phyloP scores from a whole-genome alignment of 2,329 filamentous ascomycete genomes.

The Colletotrichum graminicola region DNA sequence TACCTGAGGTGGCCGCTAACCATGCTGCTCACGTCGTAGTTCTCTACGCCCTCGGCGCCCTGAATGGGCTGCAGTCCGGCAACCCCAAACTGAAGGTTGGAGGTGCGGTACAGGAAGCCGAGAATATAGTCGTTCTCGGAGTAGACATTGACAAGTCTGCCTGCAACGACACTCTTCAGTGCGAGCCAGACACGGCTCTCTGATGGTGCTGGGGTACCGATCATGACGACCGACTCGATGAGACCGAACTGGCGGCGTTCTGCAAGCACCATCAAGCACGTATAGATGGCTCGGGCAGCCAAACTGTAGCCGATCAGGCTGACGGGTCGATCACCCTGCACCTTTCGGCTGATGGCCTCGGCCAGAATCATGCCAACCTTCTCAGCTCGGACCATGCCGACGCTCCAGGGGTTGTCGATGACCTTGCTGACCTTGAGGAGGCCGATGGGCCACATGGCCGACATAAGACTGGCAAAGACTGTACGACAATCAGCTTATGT shows the following conservation, averaged over 20 bases:
- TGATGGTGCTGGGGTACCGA: constrained; percentile 84
- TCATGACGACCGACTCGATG: constrained; percentile 86
- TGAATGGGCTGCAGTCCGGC: constrained; percentile 83
- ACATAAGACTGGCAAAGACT: constrained; percentile 69
- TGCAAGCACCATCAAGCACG: constrained; percentile 83
- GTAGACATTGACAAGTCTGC: constrained; percentile 90
- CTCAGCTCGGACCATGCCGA: constrained; percentile 81
- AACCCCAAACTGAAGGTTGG: constrained; percentile 84
- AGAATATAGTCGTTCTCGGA: constrained; percentile 90
- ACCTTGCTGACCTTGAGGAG: constrained; percentile 78
- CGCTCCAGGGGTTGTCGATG: constrained; percentile 84
- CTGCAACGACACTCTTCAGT: constrained; percentile 82
- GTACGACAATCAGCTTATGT: constrained; percentile 6
- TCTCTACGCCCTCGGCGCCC: constrained; percentile 75
- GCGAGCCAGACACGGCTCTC: constrained; percentile 79
- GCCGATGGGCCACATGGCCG: constrained; percentile 71
- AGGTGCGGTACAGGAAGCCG: constrained; percentile 87
- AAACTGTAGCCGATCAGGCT: constrained; percentile 86
- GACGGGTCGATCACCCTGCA: constrained; percentile 85
- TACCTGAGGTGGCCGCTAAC: constrained; percentile 79
- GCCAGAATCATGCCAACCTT: constrained; percentile 80
- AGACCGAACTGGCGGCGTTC: constrained; percentile 87
- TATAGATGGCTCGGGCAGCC: constrained; percentile 85
- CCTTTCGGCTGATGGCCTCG: constrained; percentile 83
- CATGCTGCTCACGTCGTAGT: constrained; percentile 74